Conservation (phyloP, 2,329 filamentous ascomycete species). For the Torrubiella hemipterigena region DNA sequence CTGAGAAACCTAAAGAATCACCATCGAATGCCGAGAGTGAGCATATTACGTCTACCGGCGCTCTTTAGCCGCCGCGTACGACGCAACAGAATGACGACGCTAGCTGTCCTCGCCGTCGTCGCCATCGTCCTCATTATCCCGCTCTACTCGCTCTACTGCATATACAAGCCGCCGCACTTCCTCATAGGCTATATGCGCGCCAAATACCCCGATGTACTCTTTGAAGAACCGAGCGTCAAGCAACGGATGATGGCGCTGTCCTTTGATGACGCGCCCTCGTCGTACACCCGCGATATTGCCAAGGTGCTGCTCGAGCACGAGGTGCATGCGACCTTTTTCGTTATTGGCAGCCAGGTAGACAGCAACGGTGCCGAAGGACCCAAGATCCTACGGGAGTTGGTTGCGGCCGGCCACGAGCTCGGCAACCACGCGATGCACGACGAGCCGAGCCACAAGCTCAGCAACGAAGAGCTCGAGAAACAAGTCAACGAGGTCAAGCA, state of each 20-base stretch:
- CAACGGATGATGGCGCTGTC: conserved; percentile 67
- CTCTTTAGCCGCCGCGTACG: conserved; percentile 45
- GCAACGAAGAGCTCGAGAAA: conserved; percentile 41
- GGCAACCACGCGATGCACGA: conserved; percentile 87
- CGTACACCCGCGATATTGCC: conserved; percentile 59
- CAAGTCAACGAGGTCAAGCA: conserved; percentile 56
- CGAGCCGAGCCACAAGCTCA: conserved; percentile 56
- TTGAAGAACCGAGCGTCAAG: conserved; percentile 42
- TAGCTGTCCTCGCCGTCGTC: conserved; percentile 27
- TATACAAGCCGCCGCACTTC: conserved; percentile 70
- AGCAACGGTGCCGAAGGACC: conserved; percentile 36
- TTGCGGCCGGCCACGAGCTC: conserved; percentile 57
- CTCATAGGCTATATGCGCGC: conserved; percentile 59
- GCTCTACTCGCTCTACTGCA: conserved; percentile 44
- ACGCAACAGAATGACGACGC: conserved; percentile 45
- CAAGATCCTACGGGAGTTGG: conserved; percentile 41
- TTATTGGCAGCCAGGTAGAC: conserved; percentile 67
- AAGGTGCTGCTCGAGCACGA: conserved; percentile 51
- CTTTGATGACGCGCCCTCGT: conserved; percentile 75
- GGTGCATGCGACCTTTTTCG: conserved; percentile 74
- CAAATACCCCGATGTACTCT: conserved; percentile 70
- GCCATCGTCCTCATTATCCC: conserved; percentile 23
- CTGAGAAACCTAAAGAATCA: too few species aligned
- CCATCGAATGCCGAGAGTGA: conserved; percentile 30
- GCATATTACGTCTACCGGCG: conserved; percentile 41